Evolutionary conservation across 805 yeast genomes (phyloP).

Genomic region (Yarrowia osloensis): DNA sequence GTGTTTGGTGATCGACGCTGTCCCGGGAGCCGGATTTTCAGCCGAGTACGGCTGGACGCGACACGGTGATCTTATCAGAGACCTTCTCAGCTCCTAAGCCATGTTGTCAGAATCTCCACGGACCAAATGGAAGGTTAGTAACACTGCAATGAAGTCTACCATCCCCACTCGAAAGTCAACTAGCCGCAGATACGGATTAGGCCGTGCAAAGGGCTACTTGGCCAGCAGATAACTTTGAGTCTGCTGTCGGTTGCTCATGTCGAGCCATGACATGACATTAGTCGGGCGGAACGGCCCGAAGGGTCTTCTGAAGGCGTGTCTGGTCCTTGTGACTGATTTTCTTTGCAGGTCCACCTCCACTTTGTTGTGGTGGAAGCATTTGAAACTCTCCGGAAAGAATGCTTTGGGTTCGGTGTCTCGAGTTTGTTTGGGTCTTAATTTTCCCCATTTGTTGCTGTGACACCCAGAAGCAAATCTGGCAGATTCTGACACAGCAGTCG

Average conservation of each 20-base stretch:
- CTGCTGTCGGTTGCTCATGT: neutral
- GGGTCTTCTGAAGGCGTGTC: neutral
- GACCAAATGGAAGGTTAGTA: neutral
- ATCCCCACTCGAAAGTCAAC: neutral
- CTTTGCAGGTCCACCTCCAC: slow-evolving; percentile 12
- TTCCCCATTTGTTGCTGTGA: neutral
- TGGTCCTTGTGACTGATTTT: neutral
- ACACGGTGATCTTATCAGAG: neutral
- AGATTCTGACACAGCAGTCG: no score
- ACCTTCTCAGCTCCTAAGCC: no score
- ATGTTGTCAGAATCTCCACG: neutral
- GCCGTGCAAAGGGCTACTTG: neutral
- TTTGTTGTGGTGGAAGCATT: neutral
- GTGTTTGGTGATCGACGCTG: slow-evolving; percentile 36
- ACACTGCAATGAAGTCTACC: neutral
- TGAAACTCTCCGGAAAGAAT: neutral
- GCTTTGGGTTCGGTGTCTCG: neutral
- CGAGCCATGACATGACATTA: neutral
- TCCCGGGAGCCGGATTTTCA: no score
- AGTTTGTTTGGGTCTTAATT: neutral
- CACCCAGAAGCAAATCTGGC: neutral
- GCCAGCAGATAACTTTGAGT: neutral
- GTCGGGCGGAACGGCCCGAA: neutral
- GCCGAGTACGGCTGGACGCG: no score
- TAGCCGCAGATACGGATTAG: neutral